Percentiles rank a stretch among this genome's conserved stretches.
Conservation (phyloP, 768 basidiomycete species). For the Trametes elegans region DNA sequence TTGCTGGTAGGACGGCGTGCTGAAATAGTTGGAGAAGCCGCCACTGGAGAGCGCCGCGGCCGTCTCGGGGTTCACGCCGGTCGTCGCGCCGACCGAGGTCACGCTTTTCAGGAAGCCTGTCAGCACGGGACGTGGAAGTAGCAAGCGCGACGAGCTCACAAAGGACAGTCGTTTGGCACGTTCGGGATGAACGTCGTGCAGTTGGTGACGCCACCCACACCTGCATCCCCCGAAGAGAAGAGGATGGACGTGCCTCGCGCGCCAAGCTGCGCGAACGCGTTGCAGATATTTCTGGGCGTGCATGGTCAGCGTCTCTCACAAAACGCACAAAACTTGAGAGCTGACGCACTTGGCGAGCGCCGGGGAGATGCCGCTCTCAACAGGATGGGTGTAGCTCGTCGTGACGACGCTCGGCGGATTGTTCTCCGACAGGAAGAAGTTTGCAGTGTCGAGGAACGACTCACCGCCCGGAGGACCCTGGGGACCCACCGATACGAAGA, state of each 20-base stretch:
- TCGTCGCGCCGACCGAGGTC: slow-evolving; percentile 36
- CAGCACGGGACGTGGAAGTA: neutral
- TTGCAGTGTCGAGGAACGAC: no score
- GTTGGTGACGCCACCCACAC: slow-evolving; percentile 24
- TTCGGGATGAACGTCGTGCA: slow-evolving; percentile 34
- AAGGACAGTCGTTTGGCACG: slow-evolving; percentile 36
- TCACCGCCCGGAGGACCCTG: no score
- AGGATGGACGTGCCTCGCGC: slow-evolving; percentile 34
- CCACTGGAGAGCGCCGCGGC: slow-evolving; percentile 32
- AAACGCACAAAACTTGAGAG: no score
- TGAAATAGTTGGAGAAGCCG: slow-evolving; percentile 36
- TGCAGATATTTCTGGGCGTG: slow-evolving; percentile 34
- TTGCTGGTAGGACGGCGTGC: slow-evolving; percentile 35
- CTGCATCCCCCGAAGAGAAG: slow-evolving; percentile 37
- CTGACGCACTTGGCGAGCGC: no score
- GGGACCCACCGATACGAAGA: no score
- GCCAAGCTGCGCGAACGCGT: slow-evolving; percentile 32
- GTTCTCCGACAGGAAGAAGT: no score
- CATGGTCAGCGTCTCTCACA: no score
- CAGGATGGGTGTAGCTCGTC: no score
- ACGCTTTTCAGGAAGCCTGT: slow-evolving; percentile 20
- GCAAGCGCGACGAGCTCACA: slow-evolving; percentile 16
- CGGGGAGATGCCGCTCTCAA: no score
- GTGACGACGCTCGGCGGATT: no score
- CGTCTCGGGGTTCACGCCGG: slow-evolving; percentile 30